phyloP scores from a whole-genome alignment of 352 stramenopile species.

The Pythium chondricola region DNA sequence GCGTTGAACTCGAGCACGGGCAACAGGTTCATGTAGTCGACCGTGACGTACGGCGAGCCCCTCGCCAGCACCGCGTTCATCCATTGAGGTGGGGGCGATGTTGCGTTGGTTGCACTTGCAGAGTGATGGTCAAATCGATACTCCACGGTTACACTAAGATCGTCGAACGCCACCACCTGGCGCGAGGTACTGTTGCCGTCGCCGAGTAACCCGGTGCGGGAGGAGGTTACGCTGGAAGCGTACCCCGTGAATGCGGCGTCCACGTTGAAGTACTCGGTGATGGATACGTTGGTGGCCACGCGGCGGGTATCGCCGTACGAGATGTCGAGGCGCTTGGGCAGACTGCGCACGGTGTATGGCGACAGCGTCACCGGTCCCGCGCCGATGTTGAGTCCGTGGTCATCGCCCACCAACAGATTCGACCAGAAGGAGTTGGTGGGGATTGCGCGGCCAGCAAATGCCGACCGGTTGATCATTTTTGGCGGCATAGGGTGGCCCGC shows the following conservation, averaged over 20 bases:
- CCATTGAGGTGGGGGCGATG: slow-evolving; percentile 26
- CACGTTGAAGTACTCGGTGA: slow-evolving; percentile 80
- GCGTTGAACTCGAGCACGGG: slow-evolving; percentile 71
- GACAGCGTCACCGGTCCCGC: slow-evolving; percentile 70
- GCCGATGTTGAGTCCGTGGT: slow-evolving; percentile 65
- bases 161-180: slow-evolving; percentile 62
- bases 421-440: slow-evolving; percentile 90
- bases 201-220: slow-evolving; percentile 29
- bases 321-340: slow-evolving; percentile 65
- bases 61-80: slow-evolving; percentile 54
- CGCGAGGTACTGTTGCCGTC: slow-evolving; percentile 60
- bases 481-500: slow-evolving; percentile 53
- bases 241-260: slow-evolving; percentile 71
- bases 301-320: slow-evolving; percentile 80
- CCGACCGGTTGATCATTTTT: slow-evolving; percentile 40
- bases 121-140: slow-evolving; percentile 39
- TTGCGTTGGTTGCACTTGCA: slow-evolving; percentile 3
- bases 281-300: slow-evolving; percentile 40
- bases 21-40: slow-evolving; percentile 65
- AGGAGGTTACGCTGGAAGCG: slow-evolving; percentile 6
- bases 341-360: slow-evolving; percentile 73
- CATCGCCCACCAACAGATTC: slow-evolving; percentile 76
- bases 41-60: slow-evolving; percentile 72
- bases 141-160: slow-evolving; percentile 53
- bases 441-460: slow-evolving; percentile 34